A percentile compares a stretch with the other conserved stretches of the same genome.
Evolutionary conservation across 1,139 yeast genomes (phyloP).

Genomic region (Saccharomyces pastorianus): DNA sequence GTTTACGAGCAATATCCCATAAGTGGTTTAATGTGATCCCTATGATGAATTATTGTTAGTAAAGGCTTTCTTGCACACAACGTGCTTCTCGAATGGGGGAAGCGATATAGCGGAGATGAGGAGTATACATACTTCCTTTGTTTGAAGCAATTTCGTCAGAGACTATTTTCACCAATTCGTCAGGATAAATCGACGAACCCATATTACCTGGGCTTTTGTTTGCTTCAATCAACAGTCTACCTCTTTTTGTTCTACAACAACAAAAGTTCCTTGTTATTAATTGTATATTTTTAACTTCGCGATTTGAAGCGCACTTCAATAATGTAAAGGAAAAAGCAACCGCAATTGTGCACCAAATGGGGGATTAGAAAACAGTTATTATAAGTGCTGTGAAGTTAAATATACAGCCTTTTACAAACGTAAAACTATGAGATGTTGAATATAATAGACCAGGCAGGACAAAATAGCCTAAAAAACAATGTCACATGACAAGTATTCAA

Average conservation of each 20-base stretch:
- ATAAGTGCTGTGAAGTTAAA: too few relatives aligned
- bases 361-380: too few relatives aligned
- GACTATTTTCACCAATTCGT: conserved; percentile 23
- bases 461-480: too few relatives aligned
- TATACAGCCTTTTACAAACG: too few relatives aligned
- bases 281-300: neutral
- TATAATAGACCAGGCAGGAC: too few relatives aligned
- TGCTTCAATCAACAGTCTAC: neutral
- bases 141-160: conserved; percentile 27
- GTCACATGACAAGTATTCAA: too few relatives aligned
- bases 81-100: neutral
- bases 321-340: neutral
- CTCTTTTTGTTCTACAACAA: neutral
- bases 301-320: neutral
- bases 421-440: too few relatives aligned
- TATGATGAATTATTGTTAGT: conserved; percentile 8
- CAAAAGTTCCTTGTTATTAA: neutral
- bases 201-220: too few relatives aligned
- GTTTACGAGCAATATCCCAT: conserved; percentile 18
- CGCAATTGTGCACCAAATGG: too few relatives aligned
- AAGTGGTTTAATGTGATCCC: conserved; percentile 13
- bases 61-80: neutral
- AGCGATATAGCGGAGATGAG: neutral
- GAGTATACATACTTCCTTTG: conserved; percentile 23
- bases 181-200: conserved; percentile 17